Base-by-base conservation (phyloP, 2,329 filamentous ascomycete species). In the Aspergillus versicolor region DNA sequence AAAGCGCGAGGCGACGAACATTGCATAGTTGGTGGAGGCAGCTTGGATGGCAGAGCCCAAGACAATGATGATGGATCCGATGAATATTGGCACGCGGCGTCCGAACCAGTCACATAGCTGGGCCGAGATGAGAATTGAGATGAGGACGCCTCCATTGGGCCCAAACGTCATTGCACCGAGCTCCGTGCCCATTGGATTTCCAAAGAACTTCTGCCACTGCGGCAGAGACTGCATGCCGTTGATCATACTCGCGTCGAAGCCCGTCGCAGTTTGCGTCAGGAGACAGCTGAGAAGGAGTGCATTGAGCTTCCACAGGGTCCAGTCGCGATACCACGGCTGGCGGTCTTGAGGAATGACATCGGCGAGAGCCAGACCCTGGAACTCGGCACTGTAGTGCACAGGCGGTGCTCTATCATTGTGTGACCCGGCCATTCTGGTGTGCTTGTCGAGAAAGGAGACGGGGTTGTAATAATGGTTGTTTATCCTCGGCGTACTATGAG, bases 231-330 rank as follows among this genome's bases (percentile, higher is more conserved):
- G 79, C 5, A 82, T 63, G 8, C 74, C 76, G 59, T 82, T 81
- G 68, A 81, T 76, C 73, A 82, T 79, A 43, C 73, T 75, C 3
- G 76, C 76, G 62, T 81, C 78, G 48, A 79, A 82, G 1, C 79
- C 78, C 38, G 67, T 65, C 40, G 70, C 63, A 4, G 64, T 70
- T 70, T 86, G 61, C 1, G 63, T 63, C 6, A 65, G 55, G 1
- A 65, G 54, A 5, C 58, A 58, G 46, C 60, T 61, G 1, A 64
- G 50, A 5, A 65, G 57, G 5, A 64, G 48, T 2, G 50, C 38
- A 45, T 65, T 64, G 15, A 65, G 62, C 46, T 60, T 49, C 4
- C 63, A 2, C 3, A 65, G 56, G 3, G 32, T 52, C 17, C n/a
- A 2, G 30, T 52, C 52, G 22, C 32, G 52, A 30, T 56, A 61